Percentiles rank a stretch among this genome's conserved stretches.
phyloP scores from a whole-genome alignment of 1,284 basidiomycete genomes.

The Fomitiporia mediterranea region DNA sequence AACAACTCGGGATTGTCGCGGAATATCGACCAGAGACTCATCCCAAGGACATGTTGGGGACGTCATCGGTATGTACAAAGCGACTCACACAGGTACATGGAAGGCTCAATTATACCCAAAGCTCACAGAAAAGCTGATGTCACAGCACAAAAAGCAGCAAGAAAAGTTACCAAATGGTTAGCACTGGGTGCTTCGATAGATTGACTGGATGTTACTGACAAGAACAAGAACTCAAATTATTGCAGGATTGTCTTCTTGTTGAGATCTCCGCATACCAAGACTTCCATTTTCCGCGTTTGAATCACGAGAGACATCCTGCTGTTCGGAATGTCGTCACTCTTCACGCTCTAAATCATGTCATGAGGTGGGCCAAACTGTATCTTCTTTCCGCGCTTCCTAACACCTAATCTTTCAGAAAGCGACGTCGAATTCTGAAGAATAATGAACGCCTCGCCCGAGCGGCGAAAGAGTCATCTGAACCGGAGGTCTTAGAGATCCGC shows the following conservation, averaged over 20 bases:
- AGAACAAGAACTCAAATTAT: slow-evolving; percentile 44
- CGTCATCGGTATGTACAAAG: slow-evolving; percentile 27
- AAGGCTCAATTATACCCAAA: slow-evolving; percentile 28
- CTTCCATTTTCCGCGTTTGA: slow-evolving; percentile 62
- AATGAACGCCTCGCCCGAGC: slow-evolving; percentile 83
- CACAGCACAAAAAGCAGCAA: slow-evolving; percentile 50
- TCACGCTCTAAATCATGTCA: slow-evolving; percentile 81
- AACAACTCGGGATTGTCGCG: slow-evolving; percentile 50
- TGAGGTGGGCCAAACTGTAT: slow-evolving; percentile 49
- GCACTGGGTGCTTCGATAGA: slow-evolving; percentile 19
- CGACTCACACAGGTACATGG: neutral
- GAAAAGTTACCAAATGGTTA: slow-evolving; percentile 49
- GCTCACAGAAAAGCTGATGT: slow-evolving; percentile 58
- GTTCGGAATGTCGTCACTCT: slow-evolving; percentile 66
- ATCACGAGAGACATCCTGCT: slow-evolving; percentile 47
- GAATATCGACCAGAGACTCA: slow-evolving; percentile 45
- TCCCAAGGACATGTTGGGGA: slow-evolving; percentile 27
- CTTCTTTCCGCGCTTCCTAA: slow-evolving; percentile 5
- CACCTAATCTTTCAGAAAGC: slow-evolving; percentile 57
- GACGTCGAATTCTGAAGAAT: slow-evolving; percentile 89
- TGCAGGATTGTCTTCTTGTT: slow-evolving; percentile 64
- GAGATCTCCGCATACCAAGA: slow-evolving; percentile 67
- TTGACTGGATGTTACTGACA: slow-evolving; percentile 20
- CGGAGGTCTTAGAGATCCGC: slow-evolving; percentile 56
- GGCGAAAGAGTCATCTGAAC: slow-evolving; percentile 45